Percentiles rank a stretch among this genome's conserved stretches.
phyloP scores from a whole-genome alignment of 441 rosid genomes.

The Cnidoscolus chayamansa region DNA sequence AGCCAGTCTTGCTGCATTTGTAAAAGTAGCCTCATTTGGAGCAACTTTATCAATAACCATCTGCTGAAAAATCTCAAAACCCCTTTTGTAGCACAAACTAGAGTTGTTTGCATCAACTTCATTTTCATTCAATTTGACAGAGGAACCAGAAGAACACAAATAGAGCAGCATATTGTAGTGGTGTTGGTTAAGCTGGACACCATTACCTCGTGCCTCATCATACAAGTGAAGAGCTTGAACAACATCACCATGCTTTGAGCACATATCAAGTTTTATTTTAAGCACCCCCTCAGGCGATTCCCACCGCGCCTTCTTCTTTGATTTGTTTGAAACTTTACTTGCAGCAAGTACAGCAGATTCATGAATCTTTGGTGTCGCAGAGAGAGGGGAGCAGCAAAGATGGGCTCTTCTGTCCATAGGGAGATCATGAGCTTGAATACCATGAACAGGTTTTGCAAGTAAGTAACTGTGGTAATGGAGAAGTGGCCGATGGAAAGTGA shows the following conservation, averaged over 20 bases:
- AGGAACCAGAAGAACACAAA: conserved; percentile 48
- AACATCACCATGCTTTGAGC: conserved; percentile 58
- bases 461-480: conserved; percentile 1
- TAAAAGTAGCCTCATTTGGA: conserved; percentile 90
- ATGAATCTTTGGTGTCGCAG: conserved; percentile 27
- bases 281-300: conserved; percentile 60
- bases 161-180: conserved; percentile 74
- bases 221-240: conserved; percentile 70
- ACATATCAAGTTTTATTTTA: conserved; percentile 53
- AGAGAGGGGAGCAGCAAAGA: conserved; percentile 31
- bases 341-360: conserved; percentile 26
- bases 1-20: conserved; percentile 74
- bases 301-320: conserved; percentile 44
- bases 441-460: not conserved
- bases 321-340: conserved; percentile 34
- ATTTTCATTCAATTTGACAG: conserved; percentile 27
- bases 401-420: conserved; percentile 23
- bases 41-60: conserved; percentile 60
- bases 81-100: conserved; percentile 48
- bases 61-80: conserved; percentile 73
- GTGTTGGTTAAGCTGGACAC: conserved; percentile 43
- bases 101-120: conserved; percentile 24
- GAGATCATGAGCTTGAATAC: conserved; percentile 10
- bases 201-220: conserved; percentile 59
- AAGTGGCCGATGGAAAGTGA: not conserved